phyloP scores from a whole-genome alignment of 2,329 filamentous ascomycete genomes.

The Madurella mycetomatis region DNA sequence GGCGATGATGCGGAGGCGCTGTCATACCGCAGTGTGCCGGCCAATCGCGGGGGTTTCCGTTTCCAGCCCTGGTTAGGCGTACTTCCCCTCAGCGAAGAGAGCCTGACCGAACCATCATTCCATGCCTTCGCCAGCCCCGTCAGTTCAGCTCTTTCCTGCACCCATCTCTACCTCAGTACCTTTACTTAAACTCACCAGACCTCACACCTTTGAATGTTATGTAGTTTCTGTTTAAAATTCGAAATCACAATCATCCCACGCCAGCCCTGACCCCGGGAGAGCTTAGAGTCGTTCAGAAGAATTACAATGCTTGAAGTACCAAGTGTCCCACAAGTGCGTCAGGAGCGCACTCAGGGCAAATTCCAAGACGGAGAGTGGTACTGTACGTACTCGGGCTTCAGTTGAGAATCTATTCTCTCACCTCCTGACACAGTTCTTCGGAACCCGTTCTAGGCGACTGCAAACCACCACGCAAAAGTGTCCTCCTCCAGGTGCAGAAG shows the following conservation, averaged over 20 bases:
- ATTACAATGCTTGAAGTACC: neutral
- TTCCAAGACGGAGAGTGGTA: conserved; percentile 27
- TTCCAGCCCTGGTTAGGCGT: too few relatives aligned
- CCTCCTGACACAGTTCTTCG: too few relatives aligned
- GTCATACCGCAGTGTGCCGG: too few relatives aligned
- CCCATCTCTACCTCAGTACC: neutral
- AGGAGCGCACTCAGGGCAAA: conserved; percentile 15
- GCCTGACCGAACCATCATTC: neutral
- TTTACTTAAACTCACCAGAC: too few relatives aligned
- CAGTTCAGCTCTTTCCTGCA: neutral
- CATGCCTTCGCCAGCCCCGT: neutral
- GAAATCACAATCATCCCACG: too few relatives aligned
- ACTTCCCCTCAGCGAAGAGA: neutral
- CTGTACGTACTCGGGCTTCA: conserved; percentile 22
- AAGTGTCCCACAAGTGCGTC: too few relatives aligned
- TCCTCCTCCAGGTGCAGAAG: conserved; percentile 36
- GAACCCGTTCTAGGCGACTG: conserved; percentile 6
- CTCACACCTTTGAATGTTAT: too few relatives aligned
- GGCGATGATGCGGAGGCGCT: too few relatives aligned
- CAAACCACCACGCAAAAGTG: conserved; percentile 31
- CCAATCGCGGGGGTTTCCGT: too few relatives aligned
- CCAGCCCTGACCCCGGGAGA: too few relatives aligned
- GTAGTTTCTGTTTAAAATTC: too few relatives aligned
- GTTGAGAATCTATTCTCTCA: too few relatives aligned
- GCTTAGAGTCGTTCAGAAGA: neutral